A percentile compares a stretch with the other conserved stretches of the same genome.
Evolutionary conservation across 163 green algal genomes (phyloP).

Genomic region (Volvox carteri): DNA sequence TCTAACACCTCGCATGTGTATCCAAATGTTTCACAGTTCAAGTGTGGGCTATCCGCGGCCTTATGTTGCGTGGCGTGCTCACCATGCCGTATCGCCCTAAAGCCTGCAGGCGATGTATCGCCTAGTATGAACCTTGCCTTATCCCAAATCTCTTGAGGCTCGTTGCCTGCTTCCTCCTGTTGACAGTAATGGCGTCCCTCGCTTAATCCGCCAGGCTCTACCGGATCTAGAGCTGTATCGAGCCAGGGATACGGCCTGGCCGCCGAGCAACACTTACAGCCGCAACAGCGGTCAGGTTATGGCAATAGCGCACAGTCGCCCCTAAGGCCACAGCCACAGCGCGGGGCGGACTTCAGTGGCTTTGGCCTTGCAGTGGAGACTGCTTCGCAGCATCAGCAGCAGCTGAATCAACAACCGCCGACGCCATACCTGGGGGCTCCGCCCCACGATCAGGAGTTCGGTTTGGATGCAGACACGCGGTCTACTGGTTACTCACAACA

Average conservation of each 20-base stretch:
- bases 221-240: not conserved
- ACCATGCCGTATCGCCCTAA: no score
- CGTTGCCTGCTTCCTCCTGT: no score
- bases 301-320: constrained; percentile 18
- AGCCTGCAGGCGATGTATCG: no score
- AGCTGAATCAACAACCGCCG: not conserved
- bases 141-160: no score
- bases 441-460: not conserved
- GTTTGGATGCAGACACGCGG: constrained; percentile 15
- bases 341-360: not conserved
- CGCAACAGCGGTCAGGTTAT: constrained; percentile 38
- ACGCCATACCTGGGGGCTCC: not conserved
- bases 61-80: no score
- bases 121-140: no score
- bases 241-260: not conserved
- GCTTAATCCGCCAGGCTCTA: not conserved
- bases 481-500: not conserved
- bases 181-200: no score
- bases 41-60: no score
- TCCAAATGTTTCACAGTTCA: no score
- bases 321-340: not conserved
- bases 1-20: no score
- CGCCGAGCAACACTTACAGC: not conserved
- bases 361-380: constrained; percentile 22
- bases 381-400: not conserved